Evolutionary conservation across 768 basidiomycete genomes (phyloP), one percentile per base, ranked within the genome.

Genomic region (Russula virescens): DNA sequence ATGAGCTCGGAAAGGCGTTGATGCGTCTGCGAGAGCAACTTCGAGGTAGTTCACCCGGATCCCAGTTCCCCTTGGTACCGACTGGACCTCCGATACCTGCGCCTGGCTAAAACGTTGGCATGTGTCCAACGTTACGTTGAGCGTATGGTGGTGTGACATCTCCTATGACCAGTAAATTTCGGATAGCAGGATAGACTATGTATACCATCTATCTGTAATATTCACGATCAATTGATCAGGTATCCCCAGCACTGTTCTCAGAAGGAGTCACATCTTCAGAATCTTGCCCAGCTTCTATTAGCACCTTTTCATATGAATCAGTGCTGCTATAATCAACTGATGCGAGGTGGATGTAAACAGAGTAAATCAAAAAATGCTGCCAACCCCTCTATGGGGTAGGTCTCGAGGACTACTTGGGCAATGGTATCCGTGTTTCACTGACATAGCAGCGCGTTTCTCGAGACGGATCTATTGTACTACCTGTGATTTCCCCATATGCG

Each of bases 1-100:
- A 78, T 58, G 75, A 78, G 63, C 68, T 79, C 14, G 78, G 77
- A 16, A 77, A 76, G 62, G 73, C 76, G 52, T 72, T 78, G 57
- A 73, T 72, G 60, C 74, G 75, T 58, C 66, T 78, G 62, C 75
- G 77, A 68, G 66, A 58, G 52, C 71, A 66, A 55, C 67, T 76
- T 31, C 38, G 46, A 18, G 53, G n/a, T 46, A 21, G 19, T 31
- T 47, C 50, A 18, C 61, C 28, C 42, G 14, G 23, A 46, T 28
- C 13, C 49, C 21, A 42, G 14, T 21, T 26, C 31, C 4, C 11
- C 46, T 40, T 19, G 0, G 34, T 46, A 5, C 45, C 25, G 25
- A n/a, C 11, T 49, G 45, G 21, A 23, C 26, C 11, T 14, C 7
- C 23, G 31, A 50, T 19, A 2, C 25, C 16, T 46, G 34, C 16